Evolutionary conservation across 495 filamentous ascomycete genomes (phyloP), one percentile per base, ranked within the genome.

Genomic region (Penicillium psychrofluorescens): DNA sequence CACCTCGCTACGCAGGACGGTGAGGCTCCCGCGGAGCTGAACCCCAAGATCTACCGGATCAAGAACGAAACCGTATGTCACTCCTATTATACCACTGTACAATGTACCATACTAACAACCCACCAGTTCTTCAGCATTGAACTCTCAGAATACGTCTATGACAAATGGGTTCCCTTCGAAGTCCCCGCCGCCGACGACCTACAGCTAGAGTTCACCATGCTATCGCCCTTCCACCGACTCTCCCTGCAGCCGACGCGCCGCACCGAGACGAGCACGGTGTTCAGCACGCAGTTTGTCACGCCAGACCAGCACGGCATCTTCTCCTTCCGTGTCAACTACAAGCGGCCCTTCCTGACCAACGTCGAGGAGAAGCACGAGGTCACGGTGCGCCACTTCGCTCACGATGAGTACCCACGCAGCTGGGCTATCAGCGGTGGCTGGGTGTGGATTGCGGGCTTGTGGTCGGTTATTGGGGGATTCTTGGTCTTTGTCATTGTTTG

Each of bases 291-390:
- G 14, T 95, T 97, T 71, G 83, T 73, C 46, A 72, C 88, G 9
- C 92, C 92, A 7, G 94, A 97, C 58, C 91, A 96, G 66, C 91
- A 97, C 74, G 91, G 91, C 55, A 95, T 97, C 62, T 97, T 96
- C 76, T 89, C 91, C 58, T 95, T 97, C 80, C 79, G 79, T 60
- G 77, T 95, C 57, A 91, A 95, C 75, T 95, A 96, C 75, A 91
- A 90, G 71, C 83, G 92, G 4, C 90, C 94, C 2, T 94, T 95
- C 74, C 59, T 92, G 50, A 90, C 81, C 59, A 84, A 81, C 59
- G 62, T 98, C 40, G 92, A 96, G 56, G 88, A 95, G 75, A 98
- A 96, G 79, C 79, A 84, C 52, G 90, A 88, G 29, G 90, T 97
- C 16, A 92, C 91, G 0, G 86, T 97, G 14, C 76, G 92, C 15